A percentile compares a stretch with the other conserved stretches of the same genome.
Evolutionary conservation across 2,329 filamentous ascomycete genomes (phyloP).

Genomic region (Exserohilum rostratum): DNA sequence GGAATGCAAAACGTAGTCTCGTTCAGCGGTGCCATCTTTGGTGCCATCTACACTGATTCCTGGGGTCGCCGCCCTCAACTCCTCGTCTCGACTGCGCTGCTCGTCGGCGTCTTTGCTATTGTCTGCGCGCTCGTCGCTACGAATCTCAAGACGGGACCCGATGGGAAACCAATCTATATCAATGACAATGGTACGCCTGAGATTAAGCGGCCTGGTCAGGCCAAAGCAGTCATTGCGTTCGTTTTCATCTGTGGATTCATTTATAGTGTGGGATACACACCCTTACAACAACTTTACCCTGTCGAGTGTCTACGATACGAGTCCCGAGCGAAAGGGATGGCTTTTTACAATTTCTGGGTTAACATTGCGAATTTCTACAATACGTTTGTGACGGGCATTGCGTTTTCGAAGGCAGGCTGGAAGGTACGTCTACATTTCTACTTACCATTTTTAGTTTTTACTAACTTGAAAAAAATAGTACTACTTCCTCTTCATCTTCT

Average conservation of each 20-base stretch:
- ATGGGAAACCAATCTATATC: conserved; percentile 29
- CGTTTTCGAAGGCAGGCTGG: conserved; percentile 47
- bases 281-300: conserved; percentile 56
- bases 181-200: conserved; percentile 35
- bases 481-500: conserved; percentile 51
- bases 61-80: conserved; percentile 56
- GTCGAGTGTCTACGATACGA: conserved; percentile 58
- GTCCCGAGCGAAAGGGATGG: conserved; percentile 57
- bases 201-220: conserved; percentile 45
- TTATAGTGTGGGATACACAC: conserved; percentile 50
- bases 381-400: conserved; percentile 53
- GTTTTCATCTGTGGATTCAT: conserved; percentile 54
- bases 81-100: conserved; percentile 50
- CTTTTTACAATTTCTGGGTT: conserved; percentile 55
- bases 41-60: conserved; percentile 53
- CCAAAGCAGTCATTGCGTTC: conserved; percentile 52
- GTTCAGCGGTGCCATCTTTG: conserved; percentile 53
- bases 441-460: neutral
- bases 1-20: conserved; percentile 54
- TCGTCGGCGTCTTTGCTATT: conserved; percentile 51
- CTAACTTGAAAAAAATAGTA: conserved; percentile 24
- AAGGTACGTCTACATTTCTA: conserved; percentile 30
- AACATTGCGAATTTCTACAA: conserved; percentile 55
- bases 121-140: conserved; percentile 52
- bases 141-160: conserved; percentile 38